These are phyloP conservation scores for Malassezia globosa DNA, from an alignment of 1,284 basidiomycete species.

Conservation along the genomic window DNA sequence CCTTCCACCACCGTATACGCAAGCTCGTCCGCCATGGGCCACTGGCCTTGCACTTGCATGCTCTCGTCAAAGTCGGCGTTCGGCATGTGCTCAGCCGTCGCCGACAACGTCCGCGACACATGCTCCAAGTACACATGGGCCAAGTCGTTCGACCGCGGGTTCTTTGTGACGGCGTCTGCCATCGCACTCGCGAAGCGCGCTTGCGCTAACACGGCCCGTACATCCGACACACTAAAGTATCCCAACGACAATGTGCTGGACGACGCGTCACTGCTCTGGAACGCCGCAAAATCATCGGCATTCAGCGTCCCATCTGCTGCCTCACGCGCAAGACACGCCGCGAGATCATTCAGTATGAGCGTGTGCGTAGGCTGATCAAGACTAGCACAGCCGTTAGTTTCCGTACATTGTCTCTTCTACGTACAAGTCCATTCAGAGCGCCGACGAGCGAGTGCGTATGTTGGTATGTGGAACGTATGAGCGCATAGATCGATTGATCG, in stretches of 20 bases:
- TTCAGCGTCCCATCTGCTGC: constrained; percentile 8
- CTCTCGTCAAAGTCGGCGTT: constrained; percentile 26
- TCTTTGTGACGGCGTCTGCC: constrained; percentile 24
- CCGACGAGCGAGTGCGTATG: too few relatives aligned
- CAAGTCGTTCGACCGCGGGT: constrained; percentile 1
- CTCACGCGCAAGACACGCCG: constrained; percentile 53
- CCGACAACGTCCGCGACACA: not conserved
- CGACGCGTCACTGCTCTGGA: constrained; percentile 4
- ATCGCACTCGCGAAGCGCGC: constrained; percentile 39
- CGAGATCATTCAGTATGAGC: constrained; percentile 67
- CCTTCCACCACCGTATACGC: constrained; percentile 33
- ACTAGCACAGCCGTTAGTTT: too few relatives aligned
- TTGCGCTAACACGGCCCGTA: constrained; percentile 37
- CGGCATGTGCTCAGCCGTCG: constrained; percentile 22
- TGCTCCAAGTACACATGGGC: constrained; percentile 8
- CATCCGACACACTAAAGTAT: constrained; percentile 20
- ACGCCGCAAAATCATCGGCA: constrained; percentile 4
- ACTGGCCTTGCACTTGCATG: constrained; percentile 22
- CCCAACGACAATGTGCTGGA: not conserved
- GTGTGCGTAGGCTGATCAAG: constrained; percentile 61
- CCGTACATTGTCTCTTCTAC: not conserved
- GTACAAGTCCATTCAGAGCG: constrained; percentile 11
- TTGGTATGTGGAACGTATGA: too few relatives aligned
- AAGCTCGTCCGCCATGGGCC: constrained; percentile 40
- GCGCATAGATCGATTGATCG: too few relatives aligned